Evolutionary conservation across 1,139 yeast species (phyloP).

Genomic region (Yamadazyma dushanensis): DNA sequence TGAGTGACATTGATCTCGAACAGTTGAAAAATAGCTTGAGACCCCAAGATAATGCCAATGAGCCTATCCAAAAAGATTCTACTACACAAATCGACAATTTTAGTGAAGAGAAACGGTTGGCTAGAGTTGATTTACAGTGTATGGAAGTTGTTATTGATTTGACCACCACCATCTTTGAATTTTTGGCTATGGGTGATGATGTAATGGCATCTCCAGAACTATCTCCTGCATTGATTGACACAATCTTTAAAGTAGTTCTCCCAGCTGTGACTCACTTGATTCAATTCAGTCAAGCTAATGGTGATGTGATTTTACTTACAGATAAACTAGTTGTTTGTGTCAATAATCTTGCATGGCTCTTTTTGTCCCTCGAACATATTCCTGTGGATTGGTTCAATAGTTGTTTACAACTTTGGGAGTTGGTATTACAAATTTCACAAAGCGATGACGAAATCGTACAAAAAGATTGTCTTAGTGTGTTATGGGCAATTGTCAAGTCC

Average conservation of each 20-base stretch:
- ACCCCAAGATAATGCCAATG: conserved; percentile 38
- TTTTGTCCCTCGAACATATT: conserved; percentile 32
- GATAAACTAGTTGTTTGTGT: conserved; percentile 63
- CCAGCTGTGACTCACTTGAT: conserved; percentile 45
- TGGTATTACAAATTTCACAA: conserved; percentile 21
- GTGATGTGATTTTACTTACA: conserved; percentile 34
- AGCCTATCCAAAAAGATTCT: conserved; percentile 33
- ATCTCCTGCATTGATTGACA: conserved; percentile 22
- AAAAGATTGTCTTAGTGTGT: conserved; percentile 52
- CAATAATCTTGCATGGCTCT: conserved; percentile 67
- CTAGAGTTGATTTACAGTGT: conserved; percentile 58
- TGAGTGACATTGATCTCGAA: conserved; percentile 44
- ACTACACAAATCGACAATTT: conserved; percentile 27
- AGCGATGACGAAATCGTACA: conserved; percentile 29
- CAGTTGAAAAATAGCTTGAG: conserved; percentile 34
- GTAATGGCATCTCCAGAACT: conserved; percentile 23
- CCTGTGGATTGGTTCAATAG: conserved; percentile 38
- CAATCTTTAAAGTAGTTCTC: conserved; percentile 31
- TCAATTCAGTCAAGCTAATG: conserved; percentile 27
- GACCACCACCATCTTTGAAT: conserved; percentile 74
- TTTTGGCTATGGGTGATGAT: conserved; percentile 32
- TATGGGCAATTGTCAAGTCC: conserved; percentile 61
- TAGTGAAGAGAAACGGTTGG: conserved; percentile 37
- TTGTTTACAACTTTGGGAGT: conserved; percentile 39
- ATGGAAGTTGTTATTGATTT: conserved; percentile 74